A percentile compares a stretch with the other conserved stretches of the same genome.
Conservation (phyloP, 2,329 filamentous ascomycete species). For the Trichoderma guizhouense region DNA sequence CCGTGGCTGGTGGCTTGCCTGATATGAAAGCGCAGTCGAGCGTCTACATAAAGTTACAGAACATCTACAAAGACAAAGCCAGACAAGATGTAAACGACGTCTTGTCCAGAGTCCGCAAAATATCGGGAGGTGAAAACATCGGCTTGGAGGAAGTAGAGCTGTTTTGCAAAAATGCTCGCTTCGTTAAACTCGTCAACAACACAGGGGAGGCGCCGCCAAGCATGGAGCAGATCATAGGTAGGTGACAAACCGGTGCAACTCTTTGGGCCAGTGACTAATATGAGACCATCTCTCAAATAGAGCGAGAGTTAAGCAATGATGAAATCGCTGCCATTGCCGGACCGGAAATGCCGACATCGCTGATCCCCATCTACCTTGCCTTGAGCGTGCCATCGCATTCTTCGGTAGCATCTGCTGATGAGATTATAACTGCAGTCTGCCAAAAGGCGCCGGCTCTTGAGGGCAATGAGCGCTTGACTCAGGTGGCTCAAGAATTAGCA, state of each 20-base stretch:
- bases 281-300: conserved; percentile 34
- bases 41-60: conserved; percentile 87
- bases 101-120: conserved; percentile 56
- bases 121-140: conserved; percentile 50
- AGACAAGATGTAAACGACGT: conserved; percentile 75
- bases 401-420: conserved; percentile 43
- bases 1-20: conserved; percentile 80
- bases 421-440: conserved; percentile 50
- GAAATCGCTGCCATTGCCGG: conserved; percentile 47
- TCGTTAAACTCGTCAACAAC: conserved; percentile 79
- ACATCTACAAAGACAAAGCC: conserved; percentile 88
- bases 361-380: conserved; percentile 67
- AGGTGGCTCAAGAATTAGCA: conserved; percentile 63
- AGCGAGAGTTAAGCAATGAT: conserved; percentile 53
- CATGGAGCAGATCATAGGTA: conserved; percentile 54
- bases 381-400: conserved; percentile 53
- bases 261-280: not conserved
- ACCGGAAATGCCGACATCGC: conserved; percentile 51
- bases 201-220: conserved; percentile 41
- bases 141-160: conserved; percentile 74
- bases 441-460: conserved; percentile 46
- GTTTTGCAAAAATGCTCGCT: conserved; percentile 93
- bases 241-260: conserved; percentile 27
- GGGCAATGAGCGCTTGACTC: conserved; percentile 46
- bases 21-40: conserved; percentile 96